These are phyloP conservation scores for Pilobolus umbonatus DNA, from an alignment of 192 early-diverging fungal genomes.

Conservation along the genomic window DNA sequence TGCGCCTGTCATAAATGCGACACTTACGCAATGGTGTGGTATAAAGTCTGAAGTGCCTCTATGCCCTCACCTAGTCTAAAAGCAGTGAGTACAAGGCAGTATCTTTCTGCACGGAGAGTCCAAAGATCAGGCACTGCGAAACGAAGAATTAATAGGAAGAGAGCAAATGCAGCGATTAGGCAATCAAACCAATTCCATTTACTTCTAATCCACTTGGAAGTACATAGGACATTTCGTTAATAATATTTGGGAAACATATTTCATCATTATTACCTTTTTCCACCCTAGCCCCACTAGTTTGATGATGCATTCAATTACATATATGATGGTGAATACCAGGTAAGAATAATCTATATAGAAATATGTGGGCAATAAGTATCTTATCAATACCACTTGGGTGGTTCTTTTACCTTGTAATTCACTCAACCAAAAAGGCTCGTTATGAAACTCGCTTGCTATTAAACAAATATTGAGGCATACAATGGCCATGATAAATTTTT, in stretches of 20 bases:
- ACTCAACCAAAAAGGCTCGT: conserved; percentile 24
- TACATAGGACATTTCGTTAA: neutral
- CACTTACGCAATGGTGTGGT: conserved; percentile 30
- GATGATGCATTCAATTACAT: conserved; percentile 39
- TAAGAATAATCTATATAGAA: conserved; percentile 33
- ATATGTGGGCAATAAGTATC: neutral
- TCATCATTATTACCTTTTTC: conserved; percentile 24
- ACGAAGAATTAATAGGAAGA: conserved; percentile 18
- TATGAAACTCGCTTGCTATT: conserved; percentile 27
- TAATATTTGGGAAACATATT: neutral
- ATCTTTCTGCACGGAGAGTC: conserved; percentile 27
- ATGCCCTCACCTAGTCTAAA: conserved; percentile 29
- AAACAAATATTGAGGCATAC: conserved; percentile 40
- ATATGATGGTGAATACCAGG: conserved; percentile 34
- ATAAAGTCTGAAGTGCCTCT: conserved; percentile 24
- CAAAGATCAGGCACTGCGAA: conserved; percentile 25
- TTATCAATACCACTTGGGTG: too few relatives aligned
- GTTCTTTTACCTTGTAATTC: conserved; percentile 34
- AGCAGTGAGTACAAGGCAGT: conserved; percentile 26
- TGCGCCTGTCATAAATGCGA: neutral
- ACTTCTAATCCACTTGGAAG: conserved; percentile 24
- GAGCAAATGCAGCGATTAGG: conserved; percentile 19
- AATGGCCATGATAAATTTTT: conserved; percentile 32
- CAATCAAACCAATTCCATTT: conserved; percentile 33
- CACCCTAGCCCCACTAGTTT: conserved; percentile 45